Evolutionary conservation across 2,329 filamentous ascomycete genomes (phyloP), one percentile per base, ranked within the genome.

Genomic region (Saccharata proteae): DNA sequence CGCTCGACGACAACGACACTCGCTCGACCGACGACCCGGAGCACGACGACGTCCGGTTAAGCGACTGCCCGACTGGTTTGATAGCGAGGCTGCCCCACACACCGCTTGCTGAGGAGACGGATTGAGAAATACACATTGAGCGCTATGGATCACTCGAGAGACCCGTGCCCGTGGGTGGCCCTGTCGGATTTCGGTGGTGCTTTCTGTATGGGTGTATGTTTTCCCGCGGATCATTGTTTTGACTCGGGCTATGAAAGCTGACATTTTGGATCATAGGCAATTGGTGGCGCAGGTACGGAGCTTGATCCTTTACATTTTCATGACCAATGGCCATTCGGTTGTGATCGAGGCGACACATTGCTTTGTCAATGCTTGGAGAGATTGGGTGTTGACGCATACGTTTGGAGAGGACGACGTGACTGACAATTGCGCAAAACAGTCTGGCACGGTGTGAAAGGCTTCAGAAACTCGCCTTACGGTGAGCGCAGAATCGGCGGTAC

Each of bases 151-250:
- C 90, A 96, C 69, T 80, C 82, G 42, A 74, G 90, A 65, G 90
- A 96, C 62, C 90, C 90, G 40, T 96, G 90, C 63, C 90, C 90
- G 35, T 96, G 80, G 78, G 86, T 96, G 52, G 81, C 90, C 43
- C 71, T 96, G 45, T 93, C 86, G 62, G 90, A 98, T 65, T 96
- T 96, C 56, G 90, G 90, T 41, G 90, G 90, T 62, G 90, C 88
- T 36, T 94, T 96, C 52, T 78, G 74, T 54, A 96, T 94, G 88
- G 88, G 88, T 48, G 84, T 90, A 80, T 43, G 81, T 67, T 16
- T 40, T 33, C 26, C 10, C 12, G 24, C 22, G 11, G 19, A 23
- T 30, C 20, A 16, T 14, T 11, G 9, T 18, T n/a, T 24, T 12
- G 23, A 26, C 29, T n/a, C n/a, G n/a, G n/a, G n/a, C n/a, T 28